Percentiles rank a stretch among this genome's conserved stretches.
phyloP scores from a whole-genome alignment of 345 rosid species.

The Pistacia vera region DNA sequence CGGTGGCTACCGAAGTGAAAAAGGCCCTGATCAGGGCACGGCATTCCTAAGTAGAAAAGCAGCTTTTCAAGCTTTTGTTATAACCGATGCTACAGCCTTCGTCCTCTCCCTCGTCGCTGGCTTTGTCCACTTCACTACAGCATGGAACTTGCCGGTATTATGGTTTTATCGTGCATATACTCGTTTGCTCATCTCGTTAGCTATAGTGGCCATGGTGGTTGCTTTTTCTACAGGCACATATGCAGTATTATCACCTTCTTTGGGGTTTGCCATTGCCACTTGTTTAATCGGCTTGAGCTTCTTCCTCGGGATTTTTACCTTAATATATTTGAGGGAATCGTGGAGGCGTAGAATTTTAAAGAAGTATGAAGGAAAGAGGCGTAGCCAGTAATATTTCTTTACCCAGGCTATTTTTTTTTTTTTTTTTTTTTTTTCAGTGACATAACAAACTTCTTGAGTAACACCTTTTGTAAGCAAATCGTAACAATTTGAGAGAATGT shows the following conservation, averaged over 20 bases:
- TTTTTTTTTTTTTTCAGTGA: too few relatives aligned
- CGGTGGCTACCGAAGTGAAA: background rate
- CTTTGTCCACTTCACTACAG: background rate
- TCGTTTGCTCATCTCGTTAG: background rate
- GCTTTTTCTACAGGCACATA: slow-evolving; percentile 5
- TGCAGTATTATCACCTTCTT: background rate
- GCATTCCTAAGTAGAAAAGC: background rate
- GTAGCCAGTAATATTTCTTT: too few relatives aligned
- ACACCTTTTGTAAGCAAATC: too few relatives aligned
- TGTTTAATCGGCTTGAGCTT: background rate
- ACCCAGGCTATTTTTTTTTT: too few relatives aligned
- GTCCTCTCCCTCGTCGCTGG: background rate
- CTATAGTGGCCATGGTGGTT: background rate
- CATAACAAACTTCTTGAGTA: too few relatives aligned
- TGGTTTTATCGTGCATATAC: too few relatives aligned
- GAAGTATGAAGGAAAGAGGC: too few relatives aligned
- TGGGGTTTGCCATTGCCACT: background rate
- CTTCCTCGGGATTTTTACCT: background rate
- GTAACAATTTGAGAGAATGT: too few relatives aligned
- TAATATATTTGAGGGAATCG: too few relatives aligned
- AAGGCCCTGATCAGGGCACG: background rate
- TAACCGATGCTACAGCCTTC: background rate
- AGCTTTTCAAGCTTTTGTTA: slow-evolving; percentile 11
- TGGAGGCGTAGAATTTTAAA: too few relatives aligned
- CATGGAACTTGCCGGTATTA: background rate